A percentile compares a stretch with the other conserved stretches of the same genome.
Evolutionary conservation across 257 asterid genomes (phyloP).

Genomic region (Capsicum pubescens): DNA sequence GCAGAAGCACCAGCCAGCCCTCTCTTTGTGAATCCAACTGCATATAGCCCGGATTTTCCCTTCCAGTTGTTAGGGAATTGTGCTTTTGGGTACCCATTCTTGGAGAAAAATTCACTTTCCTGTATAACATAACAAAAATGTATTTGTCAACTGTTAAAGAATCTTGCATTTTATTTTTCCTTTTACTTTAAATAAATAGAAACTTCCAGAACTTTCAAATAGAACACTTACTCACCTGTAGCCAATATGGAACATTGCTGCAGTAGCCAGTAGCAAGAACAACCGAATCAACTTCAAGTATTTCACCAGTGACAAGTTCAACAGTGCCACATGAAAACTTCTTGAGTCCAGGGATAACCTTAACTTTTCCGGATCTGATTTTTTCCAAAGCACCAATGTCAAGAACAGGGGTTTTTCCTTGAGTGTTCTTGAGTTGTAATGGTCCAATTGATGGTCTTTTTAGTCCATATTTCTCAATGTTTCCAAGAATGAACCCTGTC

Average conservation of each 20-base stretch:
- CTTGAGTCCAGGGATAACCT: conserved; percentile 59
- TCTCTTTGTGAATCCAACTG: conserved; percentile 72
- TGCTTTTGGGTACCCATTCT: conserved; percentile 61
- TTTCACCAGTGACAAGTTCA: conserved; percentile 56
- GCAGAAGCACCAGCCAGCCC: conserved; percentile 70
- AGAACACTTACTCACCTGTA: conserved; percentile 44
- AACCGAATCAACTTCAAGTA: conserved; percentile 52
- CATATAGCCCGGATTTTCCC: conserved; percentile 63
- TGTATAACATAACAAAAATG: conserved; percentile 28
- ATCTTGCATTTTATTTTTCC: background rate
- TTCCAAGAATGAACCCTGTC: conserved; percentile 63
- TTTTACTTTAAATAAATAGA: background rate
- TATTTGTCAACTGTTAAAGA: background rate
- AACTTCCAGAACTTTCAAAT: background rate
- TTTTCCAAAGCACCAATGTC: conserved; percentile 69
- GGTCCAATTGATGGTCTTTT: conserved; percentile 64
- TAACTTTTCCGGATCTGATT: conserved; percentile 59
- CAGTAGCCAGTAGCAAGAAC: conserved; percentile 69
- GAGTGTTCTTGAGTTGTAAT: conserved; percentile 57
- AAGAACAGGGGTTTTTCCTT: conserved; percentile 71
- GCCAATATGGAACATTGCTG: conserved; percentile 77
- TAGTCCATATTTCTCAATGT: conserved; percentile 55
- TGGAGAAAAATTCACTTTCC: conserved; percentile 57
- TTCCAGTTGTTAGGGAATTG: conserved; percentile 75
- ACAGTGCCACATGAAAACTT: conserved; percentile 42